Evolutionary conservation across 805 yeast species (phyloP).

Genomic region (Kuraishia capsulata): DNA sequence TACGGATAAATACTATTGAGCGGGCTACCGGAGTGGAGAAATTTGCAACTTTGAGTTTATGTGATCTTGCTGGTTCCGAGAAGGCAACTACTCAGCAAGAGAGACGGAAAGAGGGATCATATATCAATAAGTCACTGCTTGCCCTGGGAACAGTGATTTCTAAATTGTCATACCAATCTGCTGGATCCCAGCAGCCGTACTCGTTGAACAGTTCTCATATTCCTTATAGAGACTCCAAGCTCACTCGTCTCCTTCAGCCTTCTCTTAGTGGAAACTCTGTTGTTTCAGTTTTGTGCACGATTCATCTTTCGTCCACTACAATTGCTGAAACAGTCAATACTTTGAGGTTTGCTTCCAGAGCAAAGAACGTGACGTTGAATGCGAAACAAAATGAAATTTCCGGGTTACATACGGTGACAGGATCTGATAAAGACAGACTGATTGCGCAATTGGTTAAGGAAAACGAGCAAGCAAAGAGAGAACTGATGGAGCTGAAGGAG

Average conservation of each 20-base stretch:
- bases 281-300: conserved; percentile 80
- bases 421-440: conserved; percentile 35
- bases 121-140: conserved; percentile 80
- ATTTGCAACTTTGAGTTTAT: conserved; percentile 63
- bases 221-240: conserved; percentile 89
- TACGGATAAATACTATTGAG: conserved; percentile 43
- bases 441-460: conserved; percentile 50
- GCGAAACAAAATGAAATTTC: conserved; percentile 43
- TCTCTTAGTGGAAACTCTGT: conserved; percentile 83
- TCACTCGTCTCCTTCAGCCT: conserved; percentile 85
- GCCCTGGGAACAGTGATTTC: conserved; percentile 92
- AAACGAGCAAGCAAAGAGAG: conserved; percentile 50
- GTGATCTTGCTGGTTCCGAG: conserved; percentile 98
- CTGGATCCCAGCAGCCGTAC: conserved; percentile 13
- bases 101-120: conserved; percentile 89
- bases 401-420: conserved; percentile 7
- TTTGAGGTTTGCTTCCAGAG: conserved; percentile 85
- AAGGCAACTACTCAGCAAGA: conserved; percentile 68
- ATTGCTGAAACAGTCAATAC: conserved; percentile 81
- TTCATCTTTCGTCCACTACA: conserved; percentile 53
- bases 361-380: conserved; percentile 71
- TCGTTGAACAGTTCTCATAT: conserved; percentile 41
- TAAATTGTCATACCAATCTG: conserved; percentile 35
- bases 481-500: conserved; percentile 31
- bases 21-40: conserved; percentile 25